Base-by-base conservation (phyloP, 768 basidiomycete species). In the Stropharia rugosoannulata region DNA sequence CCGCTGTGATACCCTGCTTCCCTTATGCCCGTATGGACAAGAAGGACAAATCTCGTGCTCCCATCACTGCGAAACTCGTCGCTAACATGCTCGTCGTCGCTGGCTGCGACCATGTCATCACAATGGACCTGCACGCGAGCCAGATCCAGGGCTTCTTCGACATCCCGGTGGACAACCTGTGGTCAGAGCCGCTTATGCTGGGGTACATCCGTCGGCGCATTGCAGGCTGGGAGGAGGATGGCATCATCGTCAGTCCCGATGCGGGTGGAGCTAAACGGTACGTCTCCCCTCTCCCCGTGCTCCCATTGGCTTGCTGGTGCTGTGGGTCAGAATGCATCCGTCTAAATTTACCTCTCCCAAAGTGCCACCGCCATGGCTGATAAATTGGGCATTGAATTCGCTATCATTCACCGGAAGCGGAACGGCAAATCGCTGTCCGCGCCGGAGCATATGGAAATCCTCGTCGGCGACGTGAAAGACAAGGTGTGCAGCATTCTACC, bases 81-180 rank as follows among this genome's bases (percentile, higher is more conserved):
- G 95, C 96, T 19, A 98, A 97, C 72, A 98, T 98, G 96, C 79
- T 99, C 57, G 88, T 86, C 42, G 92, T 97, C 45, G 95, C 97
- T 8, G 96, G 96, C 19, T 97, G 95, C 68, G 96, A 98, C 73
- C 96, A 98, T 68, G 89, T 99, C 66, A 98, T 99, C 63, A 98
- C 96, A n/a, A 96, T 98, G 90, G 95, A 98, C 70, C 76, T 98
- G 49, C 96, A 98, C 67, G 95, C 96, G 40, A 90, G 90, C 64
- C 96, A 98, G 75, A 98, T 98, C 57, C 96, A 98, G 68, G 96
- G 96, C 6, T 98, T 98, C 79, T 98, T 98, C 70, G 95, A 98
- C 70, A 93, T 98, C 61, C 96, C 96, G 8, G 95, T 97, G 25
- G 96, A 98, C 75, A 98, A 98, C 70, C 79, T 98, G 43, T 98